phyloP scores from a whole-genome alignment of 2,329 filamentous ascomycete species.

The Ceratocystis albifundus region DNA sequence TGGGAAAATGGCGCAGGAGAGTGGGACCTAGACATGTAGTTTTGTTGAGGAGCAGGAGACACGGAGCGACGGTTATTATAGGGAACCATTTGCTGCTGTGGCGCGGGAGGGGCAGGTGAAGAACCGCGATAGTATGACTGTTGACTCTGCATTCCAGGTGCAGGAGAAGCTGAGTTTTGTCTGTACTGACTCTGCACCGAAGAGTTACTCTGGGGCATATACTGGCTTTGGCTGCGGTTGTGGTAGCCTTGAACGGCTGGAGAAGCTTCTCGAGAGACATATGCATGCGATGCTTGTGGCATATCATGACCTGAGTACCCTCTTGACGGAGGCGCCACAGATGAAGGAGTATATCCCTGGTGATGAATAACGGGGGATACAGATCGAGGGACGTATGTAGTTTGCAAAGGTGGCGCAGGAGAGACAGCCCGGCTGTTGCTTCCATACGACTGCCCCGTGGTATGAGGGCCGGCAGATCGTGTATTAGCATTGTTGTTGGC shows the following conservation, averaged over 20 bases:
- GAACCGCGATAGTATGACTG: slow-evolving; percentile 30
- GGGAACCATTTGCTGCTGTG: slow-evolving; percentile 19
- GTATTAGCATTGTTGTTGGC: slow-evolving; percentile 13
- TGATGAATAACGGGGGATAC: slow-evolving; percentile 21
- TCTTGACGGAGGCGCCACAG: not conserved
- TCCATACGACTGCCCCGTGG: slow-evolving; percentile 9
- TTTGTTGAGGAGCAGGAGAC: slow-evolving; percentile 18
- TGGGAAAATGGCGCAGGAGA: slow-evolving; percentile 27
- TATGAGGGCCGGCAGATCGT: not conserved
- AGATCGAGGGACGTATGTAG: slow-evolving; percentile 18
- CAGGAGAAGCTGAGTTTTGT: slow-evolving; percentile 28
- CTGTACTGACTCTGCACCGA: slow-evolving; percentile 28
- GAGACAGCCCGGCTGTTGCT: slow-evolving; percentile 18
- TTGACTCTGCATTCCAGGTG: slow-evolving; percentile 27
- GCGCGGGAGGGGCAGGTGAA: slow-evolving; percentile 31
- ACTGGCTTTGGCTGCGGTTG: slow-evolving; percentile 20
- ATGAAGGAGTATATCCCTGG: not conserved
- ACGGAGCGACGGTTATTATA: slow-evolving; percentile 26
- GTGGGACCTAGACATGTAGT: slow-evolving; percentile 22
- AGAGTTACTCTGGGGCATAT: slow-evolving; percentile 27
- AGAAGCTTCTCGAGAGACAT: slow-evolving; percentile 25
- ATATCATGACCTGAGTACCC: slow-evolving; percentile 25
- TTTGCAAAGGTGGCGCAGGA: slow-evolving; percentile 16
- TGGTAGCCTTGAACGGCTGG: slow-evolving; percentile 29
- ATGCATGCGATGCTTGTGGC: slow-evolving; percentile 26